Base-by-base conservation (phyloP, 2,329 filamentous ascomycete genomes). In the Penicillium sp. region DNA sequence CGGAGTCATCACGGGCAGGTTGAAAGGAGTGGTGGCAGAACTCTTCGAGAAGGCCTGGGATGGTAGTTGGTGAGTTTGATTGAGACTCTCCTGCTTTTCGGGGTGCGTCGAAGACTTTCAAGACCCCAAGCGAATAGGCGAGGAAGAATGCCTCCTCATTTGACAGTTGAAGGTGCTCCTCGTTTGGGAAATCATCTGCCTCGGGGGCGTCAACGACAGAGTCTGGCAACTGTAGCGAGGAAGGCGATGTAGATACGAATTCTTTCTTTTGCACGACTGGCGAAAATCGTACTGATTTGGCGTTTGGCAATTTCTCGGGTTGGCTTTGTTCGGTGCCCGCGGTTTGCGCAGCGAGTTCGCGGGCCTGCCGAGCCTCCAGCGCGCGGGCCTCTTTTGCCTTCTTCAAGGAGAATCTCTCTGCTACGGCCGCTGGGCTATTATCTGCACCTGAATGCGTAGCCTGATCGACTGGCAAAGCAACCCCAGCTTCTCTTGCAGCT, bases 141-240 rank as follows among this genome's bases (percentile, higher is more conserved):
- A 99, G 79, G 67, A 95, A 99, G 71, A 97, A 95, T 0, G 90
- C 86, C 70, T 99, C 93, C 68, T 96, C 90, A 0, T 86, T 80
- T 2, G 86, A 90, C 8, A 99, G 77, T 66, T 97, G 93, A n/a
- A 96, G 82, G 64, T 96, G 90, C 63, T 99, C 93, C 72, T 87
- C 70, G 73, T 82, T 73, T 48, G 75, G 53, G 13, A 73, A 40
- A 0, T 63, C 61, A 7, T 55, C 46, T 18, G 52, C 38, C n/a
- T 61, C 56, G 4, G 49, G 46, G n/a, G n/a, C 42, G 13, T 49
- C 47, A 18, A 55, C 27, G 25, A 38, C 39, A 7, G 50, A 40
- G 25, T 60, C 53, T 5, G 56, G 50, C 19, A 58, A 37, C 19
- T 56, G 46, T 28, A 45, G 12, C 8, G 40, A 19, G 30, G 52